Evolutionary conservation across 208 protist species (phyloP), one percentile per base, ranked within the genome.

Genomic region (Leishmania aethiopica): DNA sequence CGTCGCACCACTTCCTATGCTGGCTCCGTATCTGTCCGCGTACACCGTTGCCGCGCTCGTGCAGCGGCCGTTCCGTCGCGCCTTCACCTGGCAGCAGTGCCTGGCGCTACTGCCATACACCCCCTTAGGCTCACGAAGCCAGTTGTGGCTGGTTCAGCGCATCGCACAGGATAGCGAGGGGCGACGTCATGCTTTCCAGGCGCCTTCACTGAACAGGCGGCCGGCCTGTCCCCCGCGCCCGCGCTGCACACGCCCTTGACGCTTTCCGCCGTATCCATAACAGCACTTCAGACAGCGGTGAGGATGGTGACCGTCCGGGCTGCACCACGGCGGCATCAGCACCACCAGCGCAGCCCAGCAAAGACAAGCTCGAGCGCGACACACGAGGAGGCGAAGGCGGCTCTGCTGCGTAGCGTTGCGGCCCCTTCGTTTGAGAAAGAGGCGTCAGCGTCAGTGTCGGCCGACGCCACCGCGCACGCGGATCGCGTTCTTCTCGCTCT

Each of bases 61-160:
- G 79, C 85, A 85, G 71, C 80, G 87, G 32, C 88, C 87, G 1
- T 88, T 87, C 35, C 84, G 86, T 17, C 86, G 89, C 32, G 66
- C 55, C 67, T 57, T 95, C 25, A 90, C 82, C 17, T 90, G 86
- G 87, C 37, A 75, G 49, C 85, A 96, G 57, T 95, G 90, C 64
- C 82, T 93, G n/a, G 66, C 74, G 40, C 86, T 95, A 49, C 79
- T 97, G 74, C 92, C 89, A 17, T 94, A 86, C 83, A 84, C 89
- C 0, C 90, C 89, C 28, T 84, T 88, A 37, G 90, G 86, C 35
- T 95, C 91, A 1, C 73, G 72, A 28, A 87, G 81, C 42, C 91
- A 95, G 79, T 53, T 88, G 47, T 81, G 82, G 71, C 83, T 97
- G 64, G 78, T 97, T 17, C 94, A 91, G 13, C 91, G 89, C 51